Evolutionary conservation across 331 rosid species (phyloP), one percentile per base, ranked within the genome.

Genomic region (Acacia pycnantha): DNA sequence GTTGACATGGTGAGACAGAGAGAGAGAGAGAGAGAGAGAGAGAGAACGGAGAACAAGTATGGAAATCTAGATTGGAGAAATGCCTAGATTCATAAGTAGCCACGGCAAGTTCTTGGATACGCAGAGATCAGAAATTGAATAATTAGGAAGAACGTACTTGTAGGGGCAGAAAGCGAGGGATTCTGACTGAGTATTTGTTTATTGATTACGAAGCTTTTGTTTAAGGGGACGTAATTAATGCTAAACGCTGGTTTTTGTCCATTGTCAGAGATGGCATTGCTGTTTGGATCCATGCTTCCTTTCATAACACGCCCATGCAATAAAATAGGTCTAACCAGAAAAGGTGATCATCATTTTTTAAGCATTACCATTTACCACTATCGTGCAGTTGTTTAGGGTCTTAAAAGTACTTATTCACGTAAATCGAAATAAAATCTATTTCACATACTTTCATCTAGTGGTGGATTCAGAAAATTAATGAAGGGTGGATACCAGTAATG

Each of bases 171-270:
- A 77, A 80, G 83, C 76, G 46, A 37, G 41, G 82, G 29, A 22
- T 62, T 62, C 11, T 29, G 18, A 12, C 61, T 14, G 66, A 0
- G 41, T 43, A 78, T 16, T 90, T 82, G 47, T 89, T 88, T 88
- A 82, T 77, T 79, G 65, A 14, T 79, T 81, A 51, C 87, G 58
- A 84, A 58, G 89, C 77, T 35, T 71, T 79, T n/a, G 80, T 76
- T 81, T 81, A 77, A 62, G 77, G 86, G 86, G 75, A 54, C 53
- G 71, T 81, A 80, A 88, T 89, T 78, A 89, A 84, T 89, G 43
- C 31, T 35, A 75, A 53, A 80, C 37, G 77, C 64, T 72, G 88
- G 88, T 84, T 84, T 80, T 76, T 77, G 80, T 75, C 88, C 35
- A 13, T 13, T 70, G 58, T 70, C 75, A 70, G 56, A 70, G 6